Conservation (phyloP, 768 basidiomycete genomes). For the Leccinum fibrillosum region DNA sequence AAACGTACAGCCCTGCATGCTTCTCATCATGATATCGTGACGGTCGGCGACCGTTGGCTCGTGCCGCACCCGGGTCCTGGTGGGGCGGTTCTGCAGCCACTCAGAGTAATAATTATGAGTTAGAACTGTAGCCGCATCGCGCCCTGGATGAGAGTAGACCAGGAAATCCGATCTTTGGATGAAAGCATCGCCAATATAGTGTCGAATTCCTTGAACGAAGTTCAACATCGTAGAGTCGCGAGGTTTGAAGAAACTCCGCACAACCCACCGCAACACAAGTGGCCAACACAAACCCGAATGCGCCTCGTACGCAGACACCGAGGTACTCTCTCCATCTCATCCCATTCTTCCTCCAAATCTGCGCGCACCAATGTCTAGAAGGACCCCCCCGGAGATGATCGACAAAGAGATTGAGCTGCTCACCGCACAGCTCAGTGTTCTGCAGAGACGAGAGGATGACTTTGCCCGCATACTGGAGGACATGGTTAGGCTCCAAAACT, state of each 20-base stretch:
- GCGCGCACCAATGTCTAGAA: constrained; percentile 18
- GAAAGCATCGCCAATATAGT: background rate
- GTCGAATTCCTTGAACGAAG: background rate
- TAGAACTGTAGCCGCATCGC: background rate
- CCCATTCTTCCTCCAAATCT: background rate
- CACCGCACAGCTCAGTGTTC: constrained; percentile 35
- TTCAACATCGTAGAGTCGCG: background rate
- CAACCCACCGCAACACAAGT: background rate
- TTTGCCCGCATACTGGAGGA: constrained; percentile 40
- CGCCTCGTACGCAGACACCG: background rate
- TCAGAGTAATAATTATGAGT: background rate
- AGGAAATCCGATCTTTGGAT: background rate
- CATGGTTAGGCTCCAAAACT: constrained; percentile 36
- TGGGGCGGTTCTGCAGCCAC: background rate
- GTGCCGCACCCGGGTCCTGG: background rate
- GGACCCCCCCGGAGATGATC: constrained; percentile 22
- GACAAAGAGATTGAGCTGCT: constrained; percentile 38
- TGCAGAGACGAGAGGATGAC: constrained; percentile 38
- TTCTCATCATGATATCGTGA: background rate
- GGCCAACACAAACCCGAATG: background rate
- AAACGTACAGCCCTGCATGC: background rate
- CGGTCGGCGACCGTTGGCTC: background rate
- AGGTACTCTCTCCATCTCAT: background rate
- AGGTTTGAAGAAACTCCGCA: background rate
- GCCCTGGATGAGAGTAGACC: background rate